These are phyloP conservation scores for Scorias spongiosa DNA, from an alignment of 2,329 filamentous ascomycete species.

Conservation along the genomic window DNA sequence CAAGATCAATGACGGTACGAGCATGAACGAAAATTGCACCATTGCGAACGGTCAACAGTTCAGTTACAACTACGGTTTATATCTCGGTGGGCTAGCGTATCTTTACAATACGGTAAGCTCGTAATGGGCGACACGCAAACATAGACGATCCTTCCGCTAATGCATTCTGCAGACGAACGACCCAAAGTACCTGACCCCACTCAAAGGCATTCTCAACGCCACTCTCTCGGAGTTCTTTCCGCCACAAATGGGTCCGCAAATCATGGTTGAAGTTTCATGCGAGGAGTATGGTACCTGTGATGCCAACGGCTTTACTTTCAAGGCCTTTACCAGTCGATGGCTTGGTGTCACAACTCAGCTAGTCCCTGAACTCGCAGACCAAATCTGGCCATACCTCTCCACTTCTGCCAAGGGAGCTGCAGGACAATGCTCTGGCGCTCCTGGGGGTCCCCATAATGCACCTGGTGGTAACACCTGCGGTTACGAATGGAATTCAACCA, in stretches of 20 bases:
- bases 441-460: conserved; percentile 20
- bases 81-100: conserved; percentile 48
- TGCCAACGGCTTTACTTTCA: conserved; percentile 63
- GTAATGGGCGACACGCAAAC: conserved; percentile 41
- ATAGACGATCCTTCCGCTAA: background rate
- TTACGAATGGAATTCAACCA: conserved; percentile 23
- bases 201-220: conserved; percentile 31
- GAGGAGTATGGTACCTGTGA: conserved; percentile 22
- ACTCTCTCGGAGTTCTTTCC: conserved; percentile 39
- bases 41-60: conserved; percentile 30
- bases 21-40: conserved; percentile 37
- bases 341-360: conserved; percentile 29
- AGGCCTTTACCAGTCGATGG: conserved; percentile 59
- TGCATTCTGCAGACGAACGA: conserved; percentile 2
- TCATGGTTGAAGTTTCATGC: conserved; percentile 20
- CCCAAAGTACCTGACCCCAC: conserved; percentile 12
- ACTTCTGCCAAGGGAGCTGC: conserved; percentile 40
- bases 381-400: conserved; percentile 24
- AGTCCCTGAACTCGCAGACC: conserved; percentile 26
- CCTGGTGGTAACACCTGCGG: conserved; percentile 27
- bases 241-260: conserved; percentile 30
- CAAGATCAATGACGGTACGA: conserved; percentile 47
- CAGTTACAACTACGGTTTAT: conserved; percentile 45
- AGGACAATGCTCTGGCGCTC: conserved; percentile 34
- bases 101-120: conserved; percentile 42